Base-by-base conservation (phyloP, 2,329 filamentous ascomycete species). In the Penicillium nordicum region DNA sequence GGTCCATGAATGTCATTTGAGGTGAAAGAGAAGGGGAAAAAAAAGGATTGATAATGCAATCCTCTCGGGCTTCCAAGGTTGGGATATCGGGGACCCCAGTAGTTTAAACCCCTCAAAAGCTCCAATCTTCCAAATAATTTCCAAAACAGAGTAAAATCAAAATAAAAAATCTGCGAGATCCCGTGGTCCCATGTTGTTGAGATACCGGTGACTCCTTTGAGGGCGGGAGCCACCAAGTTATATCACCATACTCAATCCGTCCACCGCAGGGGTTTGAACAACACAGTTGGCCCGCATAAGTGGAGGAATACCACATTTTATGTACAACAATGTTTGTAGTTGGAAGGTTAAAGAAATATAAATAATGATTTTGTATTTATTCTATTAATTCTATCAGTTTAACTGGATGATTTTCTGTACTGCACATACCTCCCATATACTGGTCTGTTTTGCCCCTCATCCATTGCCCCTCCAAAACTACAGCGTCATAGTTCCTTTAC, bases 151-250 rank as follows among this genome's bases (percentile, higher is more conserved):
- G 25, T 11, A 10, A n/a, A 32, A 18, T 52, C 25, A 60, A 29
- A 27, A 18, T 3, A 34, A 16, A 58, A 63, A 55, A 9, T 58
- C 38, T 59, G 58, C 30, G 3, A 16, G 43, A 44, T 43, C 60
- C 57, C 60, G 58, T 63, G 60, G 55, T 27, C 21, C 18, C 21
- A n/a, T 43, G 21, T 14, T 14, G 36, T 40, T 36, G 34, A 29
- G 44, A 38, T 51, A 18, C 55, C 63, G 63, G 63, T 65, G 63
- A 65, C 58, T 63, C 23, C 47, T 61, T 65, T 63, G 18, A 61
- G 61, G 63, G 54, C 57, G 54, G 53, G 48, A 41, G 42, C 45
- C 59, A 54, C 46, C 27, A 23, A 38, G 51, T 44, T 60, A 53
- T 56, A 58, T 54, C 42, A 36, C 57, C 55, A 59, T 58, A 49